Evolutionary conservation across 2,329 filamentous ascomycete genomes (phyloP), one percentile per base, ranked within the genome.

Genomic region (Neurospora crassa): DNA sequence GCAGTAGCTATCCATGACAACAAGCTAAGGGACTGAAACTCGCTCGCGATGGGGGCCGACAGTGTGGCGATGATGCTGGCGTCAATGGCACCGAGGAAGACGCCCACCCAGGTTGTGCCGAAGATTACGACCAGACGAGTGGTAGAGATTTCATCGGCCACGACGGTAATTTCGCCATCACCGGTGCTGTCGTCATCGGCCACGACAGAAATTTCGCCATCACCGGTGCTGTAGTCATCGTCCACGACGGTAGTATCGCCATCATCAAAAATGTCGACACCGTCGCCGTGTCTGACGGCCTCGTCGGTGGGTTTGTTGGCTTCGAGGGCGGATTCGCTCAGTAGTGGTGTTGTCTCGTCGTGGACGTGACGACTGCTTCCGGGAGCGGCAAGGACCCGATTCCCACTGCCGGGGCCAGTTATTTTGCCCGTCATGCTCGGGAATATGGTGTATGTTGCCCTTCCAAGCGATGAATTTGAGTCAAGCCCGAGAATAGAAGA

Each of bases 1-100:
- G 92, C 91, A 0, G 92, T 92, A 0, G 93, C 94, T 8, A 97
- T 89, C 94, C 94, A 97, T 0, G 93, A 94, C 67, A 97, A 85
- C 4, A 96, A 84, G 24, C 90, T 91, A 40, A 97, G 87, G 0
- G 92, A 96, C 72, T 90, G 85, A 81, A 97, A 97, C 63, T 91
- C 91, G 78, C 89, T 92, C 34, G 92, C 92, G 74, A 97, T 97
- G 8, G 94, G 92, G 0, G 88, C 92, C 0, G 92, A 91, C 1
- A 97, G 86, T 0, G 94, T 97, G 10, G 94, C 93, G 75, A 97
- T 92, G 74, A 97, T 91, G 68, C 92, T 96, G 1, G 88, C 88
- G 81, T 97, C 93, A 47, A 90, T 82, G 45, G 89, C 88, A 41
- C 88, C 88, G 0, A 90, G 80, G 77, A 90, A 89, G 20, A 90